Percentiles rank a stretch among this genome's conserved stretches.
These are phyloP conservation scores for Codiaeum variegatum DNA, from an alignment of 441 rosid genomes.

Conservation along the genomic window DNA sequence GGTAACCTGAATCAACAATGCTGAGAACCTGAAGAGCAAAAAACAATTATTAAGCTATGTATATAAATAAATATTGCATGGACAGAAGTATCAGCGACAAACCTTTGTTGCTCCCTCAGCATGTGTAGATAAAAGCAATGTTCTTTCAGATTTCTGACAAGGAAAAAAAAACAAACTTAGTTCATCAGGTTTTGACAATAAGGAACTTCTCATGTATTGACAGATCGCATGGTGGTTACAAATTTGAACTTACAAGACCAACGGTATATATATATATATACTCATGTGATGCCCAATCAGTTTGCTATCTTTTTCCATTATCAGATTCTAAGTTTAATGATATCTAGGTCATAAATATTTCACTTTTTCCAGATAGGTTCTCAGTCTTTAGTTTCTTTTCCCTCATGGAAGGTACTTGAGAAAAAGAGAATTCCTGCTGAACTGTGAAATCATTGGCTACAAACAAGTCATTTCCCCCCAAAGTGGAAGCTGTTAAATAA, in stretches of 20 bases:
- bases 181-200: neutral
- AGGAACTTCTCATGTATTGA: neutral
- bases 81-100: slow-evolving; percentile 21
- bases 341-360: neutral
- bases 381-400: neutral
- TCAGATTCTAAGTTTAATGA: neutral
- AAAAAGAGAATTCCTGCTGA: neutral
- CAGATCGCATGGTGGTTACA: neutral
- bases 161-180: slow-evolving; percentile 9
- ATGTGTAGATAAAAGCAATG: slow-evolving; percentile 56
- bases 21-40: slow-evolving; percentile 62
- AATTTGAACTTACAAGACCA: slow-evolving; percentile 3
- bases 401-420: neutral
- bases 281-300: neutral
- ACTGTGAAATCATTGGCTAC: neutral
- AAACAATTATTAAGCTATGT: slow-evolving; percentile 22
- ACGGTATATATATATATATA: neutral
- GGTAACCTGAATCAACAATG: slow-evolving; percentile 80
- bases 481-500: no score
- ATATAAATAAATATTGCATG: slow-evolving; percentile 19
- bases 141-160: slow-evolving; percentile 87
- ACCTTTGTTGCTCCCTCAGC: slow-evolving; percentile 98
- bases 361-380: neutral
- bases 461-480: no score
- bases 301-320: neutral